Conservation (phyloP, 2,329 filamentous ascomycete species). For the Exutisphaerella laricina region DNA sequence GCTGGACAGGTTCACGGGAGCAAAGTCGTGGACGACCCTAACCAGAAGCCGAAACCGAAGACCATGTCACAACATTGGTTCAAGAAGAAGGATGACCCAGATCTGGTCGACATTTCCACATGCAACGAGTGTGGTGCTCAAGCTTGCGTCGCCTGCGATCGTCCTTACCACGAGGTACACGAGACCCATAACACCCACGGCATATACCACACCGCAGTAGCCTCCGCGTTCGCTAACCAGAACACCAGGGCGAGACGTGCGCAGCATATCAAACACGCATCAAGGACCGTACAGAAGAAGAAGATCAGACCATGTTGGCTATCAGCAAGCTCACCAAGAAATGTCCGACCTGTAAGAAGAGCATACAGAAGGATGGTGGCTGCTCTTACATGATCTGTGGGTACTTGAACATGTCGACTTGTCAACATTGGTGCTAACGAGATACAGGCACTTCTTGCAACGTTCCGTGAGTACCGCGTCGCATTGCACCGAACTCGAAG, state of each 20-base stretch:
- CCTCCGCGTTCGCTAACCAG: conserved; percentile 11
- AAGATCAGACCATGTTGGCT: conserved; percentile 20
- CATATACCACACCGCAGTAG: conserved; percentile 30
- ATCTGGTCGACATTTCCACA: conserved; percentile 25
- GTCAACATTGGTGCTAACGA: no score
- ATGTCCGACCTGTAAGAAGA: conserved; percentile 28
- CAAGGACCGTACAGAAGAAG: conserved; percentile 27
- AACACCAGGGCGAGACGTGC: conserved; percentile 31
- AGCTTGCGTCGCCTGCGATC: conserved; percentile 30
- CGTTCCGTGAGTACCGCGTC: no score
- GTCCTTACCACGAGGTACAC: conserved; percentile 29
- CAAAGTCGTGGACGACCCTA: not conserved
- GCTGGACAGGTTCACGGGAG: conserved; percentile 44
- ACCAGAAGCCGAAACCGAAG: not conserved
- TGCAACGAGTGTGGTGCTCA: conserved; percentile 28
- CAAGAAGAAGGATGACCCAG: not conserved
- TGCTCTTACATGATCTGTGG: conserved; percentile 29
- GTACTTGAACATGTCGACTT: conserved; percentile 12
- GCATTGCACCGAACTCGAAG: no score
- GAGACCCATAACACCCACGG: conserved; percentile 30
- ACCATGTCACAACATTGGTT: not conserved
- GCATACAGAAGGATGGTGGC: conserved; percentile 32
- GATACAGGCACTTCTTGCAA: no score
- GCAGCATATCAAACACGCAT: conserved; percentile 30
- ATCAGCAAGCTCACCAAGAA: conserved; percentile 23